A percentile compares a stretch with the other conserved stretches of the same genome.
phyloP scores from a whole-genome alignment of 2,329 filamentous ascomycete species.

The Tolypocladium inflatum region DNA sequence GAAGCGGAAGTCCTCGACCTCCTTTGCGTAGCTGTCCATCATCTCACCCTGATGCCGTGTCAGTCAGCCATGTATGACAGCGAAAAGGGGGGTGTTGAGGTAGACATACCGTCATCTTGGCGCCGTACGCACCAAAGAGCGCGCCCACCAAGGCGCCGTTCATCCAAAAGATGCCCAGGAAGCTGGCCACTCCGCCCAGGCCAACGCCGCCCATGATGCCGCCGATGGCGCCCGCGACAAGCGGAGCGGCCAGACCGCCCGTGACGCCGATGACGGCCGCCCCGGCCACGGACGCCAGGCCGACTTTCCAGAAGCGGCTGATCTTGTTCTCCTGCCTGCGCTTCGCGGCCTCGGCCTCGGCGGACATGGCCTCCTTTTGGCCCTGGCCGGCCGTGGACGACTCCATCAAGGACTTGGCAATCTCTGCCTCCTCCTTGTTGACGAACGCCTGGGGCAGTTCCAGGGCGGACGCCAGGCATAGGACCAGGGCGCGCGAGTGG shows the following conservation, averaged over 20 bases:
- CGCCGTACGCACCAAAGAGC: conserved; percentile 83
- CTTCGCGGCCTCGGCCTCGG: conserved; percentile 67
- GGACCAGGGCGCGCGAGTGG: conserved; percentile 58
- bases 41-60: conserved; percentile 51
- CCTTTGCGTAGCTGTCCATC: conserved; percentile 79
- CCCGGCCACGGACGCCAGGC: conserved; percentile 77
- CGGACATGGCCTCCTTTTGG: conserved; percentile 47
- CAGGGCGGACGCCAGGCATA: conserved; percentile 60
- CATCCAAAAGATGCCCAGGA: conserved; percentile 77
- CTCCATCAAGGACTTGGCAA: conserved; percentile 65
- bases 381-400: conserved; percentile 39
- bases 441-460: conserved; percentile 52
- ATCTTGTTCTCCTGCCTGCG: conserved; percentile 61
- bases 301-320: conserved; percentile 79
- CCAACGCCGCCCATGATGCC: conserved; percentile 79
- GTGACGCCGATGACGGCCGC: conserved; percentile 87
- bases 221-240: conserved; percentile 79
- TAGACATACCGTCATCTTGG: conserved; percentile 49
- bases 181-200: conserved; percentile 75
- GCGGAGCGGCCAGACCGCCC: conserved; percentile 79
- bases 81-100: too few species aligned
- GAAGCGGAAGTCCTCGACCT: conserved; percentile 76
- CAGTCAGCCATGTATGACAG: conserved; percentile 6
- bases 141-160: conserved; percentile 79
- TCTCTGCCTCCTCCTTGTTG: conserved; percentile 61